phyloP scores from a whole-genome alignment of 1,284 basidiomycete genomes.

The Sanguinoderma infundibulare region DNA sequence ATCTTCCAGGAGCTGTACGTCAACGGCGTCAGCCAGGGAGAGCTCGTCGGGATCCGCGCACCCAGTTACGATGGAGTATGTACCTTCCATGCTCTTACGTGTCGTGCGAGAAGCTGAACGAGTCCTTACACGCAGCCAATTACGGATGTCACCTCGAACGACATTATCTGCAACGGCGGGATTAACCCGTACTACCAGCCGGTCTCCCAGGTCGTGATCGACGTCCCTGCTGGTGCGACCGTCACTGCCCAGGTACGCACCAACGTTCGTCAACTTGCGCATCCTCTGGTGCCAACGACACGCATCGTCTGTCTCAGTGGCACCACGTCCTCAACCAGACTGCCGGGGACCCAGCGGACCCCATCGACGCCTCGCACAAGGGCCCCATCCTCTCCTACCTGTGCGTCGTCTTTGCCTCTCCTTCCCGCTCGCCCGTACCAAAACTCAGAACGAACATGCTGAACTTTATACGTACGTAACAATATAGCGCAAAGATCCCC shows the following conservation, averaged over 20 bases:
- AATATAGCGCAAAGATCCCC: constrained; percentile 48
- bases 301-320: constrained; percentile 8
- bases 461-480: not conserved
- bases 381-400: constrained; percentile 58
- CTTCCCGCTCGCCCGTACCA: not conserved
- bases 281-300: not conserved
- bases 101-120: not conserved
- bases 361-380: constrained; percentile 57
- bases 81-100: not conserved
- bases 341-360: constrained; percentile 49
- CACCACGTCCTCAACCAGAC: constrained; percentile 20
- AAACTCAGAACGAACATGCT: not conserved
- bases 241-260: constrained; percentile 47
- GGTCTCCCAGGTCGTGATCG: constrained; percentile 53
- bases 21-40: constrained; percentile 45
- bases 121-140: constrained; percentile 44
- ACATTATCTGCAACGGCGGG: constrained; percentile 64
- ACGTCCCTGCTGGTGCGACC: constrained; percentile 52
- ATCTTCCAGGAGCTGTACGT: constrained; percentile 42
- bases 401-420: constrained; percentile 34
- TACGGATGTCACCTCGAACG: constrained; percentile 57
- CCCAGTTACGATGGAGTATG: constrained; percentile 37
- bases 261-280: not conserved
- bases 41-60: constrained; percentile 41
- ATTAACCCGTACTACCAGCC: constrained; percentile 63